Base-by-base conservation (phyloP, 495 filamentous ascomycete genomes). In the Podospora fimiseda region DNA sequence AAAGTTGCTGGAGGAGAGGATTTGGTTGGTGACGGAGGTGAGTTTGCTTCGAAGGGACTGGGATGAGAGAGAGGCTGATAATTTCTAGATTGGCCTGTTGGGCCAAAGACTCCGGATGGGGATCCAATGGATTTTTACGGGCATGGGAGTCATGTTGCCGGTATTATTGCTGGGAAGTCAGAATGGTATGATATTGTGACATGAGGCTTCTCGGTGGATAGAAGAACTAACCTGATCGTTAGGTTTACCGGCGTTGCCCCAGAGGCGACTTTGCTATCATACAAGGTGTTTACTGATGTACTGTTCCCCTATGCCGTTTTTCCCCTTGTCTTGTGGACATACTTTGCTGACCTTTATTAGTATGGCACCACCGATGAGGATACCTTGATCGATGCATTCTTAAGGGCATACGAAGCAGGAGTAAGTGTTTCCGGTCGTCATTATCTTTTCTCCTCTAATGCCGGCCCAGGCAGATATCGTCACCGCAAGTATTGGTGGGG, bases 161-260 rank as follows among this genome's bases (percentile, higher is more conserved):
- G 72, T n/a, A 73, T 76, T 24, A 73, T 80, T 60, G 74, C 72
- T 33, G 75, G 69, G 19, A 69, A 76, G 49, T 59, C 53, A 39
- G 62, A 66, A 11, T 60, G 58, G 66, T 65, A 53, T 39, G 54
- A 15, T 38, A 1, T 45, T 20, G 23, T 23, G 15, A 9, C 5
- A 33, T 43, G 5, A 8, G 8, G 27, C 11, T 0, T 11, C 30
- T 22, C 37, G 36, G 15, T 47, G 15, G 30, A 40, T 9, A 11
- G 8, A 8, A 37, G 33, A 16, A 23, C 23, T 43, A 6, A 8
- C 27, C 33, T 39, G 1, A 44, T 57, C 22, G 27, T 5, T 33
- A 62, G 67, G 50, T 75, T 74, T 49, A 66, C 70, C 13, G 74
- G 75, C 9, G 76, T 79, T 40, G 76, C 75, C 11, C 76, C 76